A percentile compares a stretch with the other conserved stretches of the same genome.
Evolutionary conservation across 2,329 filamentous ascomycete genomes (phyloP).

Genomic region (Ceratocystiopsis minuta): DNA sequence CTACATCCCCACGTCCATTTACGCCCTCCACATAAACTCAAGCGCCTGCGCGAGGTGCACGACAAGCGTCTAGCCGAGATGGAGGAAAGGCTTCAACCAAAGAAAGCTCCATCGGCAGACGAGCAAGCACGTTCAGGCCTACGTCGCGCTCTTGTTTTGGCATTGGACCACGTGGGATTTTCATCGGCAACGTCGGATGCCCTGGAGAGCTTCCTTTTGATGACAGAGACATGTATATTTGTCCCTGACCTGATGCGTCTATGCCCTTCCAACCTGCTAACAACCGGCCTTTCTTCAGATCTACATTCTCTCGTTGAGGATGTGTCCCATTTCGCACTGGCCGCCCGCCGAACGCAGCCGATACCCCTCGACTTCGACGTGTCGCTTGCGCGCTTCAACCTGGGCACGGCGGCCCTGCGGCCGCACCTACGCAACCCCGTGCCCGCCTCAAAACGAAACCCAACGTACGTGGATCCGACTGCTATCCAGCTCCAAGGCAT

Average conservation of each 20-base stretch:
- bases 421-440: conserved; percentile 39
- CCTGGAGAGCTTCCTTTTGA: conserved; percentile 36
- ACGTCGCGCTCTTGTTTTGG: conserved; percentile 35
- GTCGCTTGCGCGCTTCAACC: conserved; percentile 31
- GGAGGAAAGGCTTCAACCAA: not conserved
- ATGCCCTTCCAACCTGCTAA: not conserved
- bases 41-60: conserved; percentile 4
- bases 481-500: no score
- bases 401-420: conserved; percentile 31
- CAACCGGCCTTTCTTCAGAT: conserved; percentile 22
- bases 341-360: conserved; percentile 32
- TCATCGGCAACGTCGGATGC: conserved; percentile 34
- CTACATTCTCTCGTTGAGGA: conserved; percentile 29
- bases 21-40: conserved; percentile 5
- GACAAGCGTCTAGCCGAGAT: conserved; percentile 1
- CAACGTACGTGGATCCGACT: no score
- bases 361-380: conserved; percentile 39
- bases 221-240: conserved; percentile 36
- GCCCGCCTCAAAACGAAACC: conserved; percentile 14
- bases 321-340: conserved; percentile 26
- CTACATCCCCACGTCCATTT: conserved; percentile 1
- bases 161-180: conserved; percentile 41
- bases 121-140: conserved; percentile 25
- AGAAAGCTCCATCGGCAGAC: conserved; percentile 9
- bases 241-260: not conserved